Conservation (phyloP, 495 filamentous ascomycete genomes). For the Cenococcum geophilum region DNA sequence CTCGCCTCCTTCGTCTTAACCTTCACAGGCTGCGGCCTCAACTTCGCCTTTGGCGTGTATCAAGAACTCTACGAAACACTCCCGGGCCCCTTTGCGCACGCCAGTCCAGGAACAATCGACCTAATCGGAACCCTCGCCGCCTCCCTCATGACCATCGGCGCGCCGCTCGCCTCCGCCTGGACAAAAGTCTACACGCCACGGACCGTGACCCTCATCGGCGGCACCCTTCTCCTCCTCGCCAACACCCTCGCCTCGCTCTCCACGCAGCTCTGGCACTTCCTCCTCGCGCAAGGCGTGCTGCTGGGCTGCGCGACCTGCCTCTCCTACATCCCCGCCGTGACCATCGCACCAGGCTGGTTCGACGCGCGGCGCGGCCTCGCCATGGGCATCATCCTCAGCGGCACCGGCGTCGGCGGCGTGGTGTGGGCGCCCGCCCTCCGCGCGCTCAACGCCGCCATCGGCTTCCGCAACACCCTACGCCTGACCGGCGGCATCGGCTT, state of each 20-base stretch:
- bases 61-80: constrained; percentile 45
- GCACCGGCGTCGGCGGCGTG: constrained; percentile 39
- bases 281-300: constrained; percentile 41
- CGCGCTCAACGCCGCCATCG: constrained; percentile 32
- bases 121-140: constrained; percentile 44
- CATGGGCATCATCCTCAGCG: constrained; percentile 41
- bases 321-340: constrained; percentile 40
- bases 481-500: constrained; percentile 38
- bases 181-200: constrained; percentile 39
- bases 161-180: constrained; percentile 40
- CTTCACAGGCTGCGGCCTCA: constrained; percentile 43
- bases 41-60: constrained; percentile 46
- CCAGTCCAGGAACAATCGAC: constrained; percentile 41
- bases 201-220: constrained; percentile 34
- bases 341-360: constrained; percentile 38
- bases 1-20: constrained; percentile 36
- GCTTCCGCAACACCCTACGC: constrained; percentile 41
- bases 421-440: constrained; percentile 39
- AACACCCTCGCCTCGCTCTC: constrained; percentile 39
- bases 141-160: constrained; percentile 44
- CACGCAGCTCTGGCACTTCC: constrained; percentile 41
- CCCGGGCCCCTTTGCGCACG: constrained; percentile 19
- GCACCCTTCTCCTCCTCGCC: constrained; percentile 33
- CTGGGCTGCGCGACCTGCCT: constrained; percentile 39
- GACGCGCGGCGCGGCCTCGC: constrained; percentile 35